phyloP scores from a whole-genome alignment of 495 filamentous ascomycete species.

The Ascodesmis nigricans region DNA sequence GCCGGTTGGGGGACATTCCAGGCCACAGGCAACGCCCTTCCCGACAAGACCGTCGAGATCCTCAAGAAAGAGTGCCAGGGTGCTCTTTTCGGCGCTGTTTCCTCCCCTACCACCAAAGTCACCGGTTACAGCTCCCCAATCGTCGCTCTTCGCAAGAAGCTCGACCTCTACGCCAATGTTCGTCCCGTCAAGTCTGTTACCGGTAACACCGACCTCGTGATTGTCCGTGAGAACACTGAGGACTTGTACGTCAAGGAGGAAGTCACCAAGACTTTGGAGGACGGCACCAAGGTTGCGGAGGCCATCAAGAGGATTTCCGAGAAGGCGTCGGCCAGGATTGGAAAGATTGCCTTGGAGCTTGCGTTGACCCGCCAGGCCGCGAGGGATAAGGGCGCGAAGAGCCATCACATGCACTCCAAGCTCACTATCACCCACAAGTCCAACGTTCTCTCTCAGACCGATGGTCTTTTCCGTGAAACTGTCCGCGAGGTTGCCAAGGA shows the following conservation, averaged over 20 bases:
- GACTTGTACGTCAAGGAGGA: constrained; percentile 99
- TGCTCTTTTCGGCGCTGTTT: constrained; percentile 84
- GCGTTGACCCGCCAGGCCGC: constrained; percentile 68
- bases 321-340: constrained; percentile 59
- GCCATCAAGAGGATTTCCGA: constrained; percentile 93
- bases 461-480: constrained; percentile 79
- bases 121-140: constrained; percentile 94
- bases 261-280: constrained; percentile 45
- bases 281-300: constrained; percentile 61
- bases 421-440: constrained; percentile 98
- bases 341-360: constrained; percentile 83
- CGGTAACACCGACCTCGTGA: constrained; percentile 72
- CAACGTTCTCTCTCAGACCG: constrained; percentile 90
- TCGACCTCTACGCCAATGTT: constrained; percentile 92
- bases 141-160: constrained; percentile 83
- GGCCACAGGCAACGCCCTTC: constrained; percentile 63
- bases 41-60: constrained; percentile 67
- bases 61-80: constrained; percentile 81
- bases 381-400: constrained; percentile 26
- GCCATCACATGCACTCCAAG: constrained; percentile 28
- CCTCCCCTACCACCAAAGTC: constrained; percentile 66
- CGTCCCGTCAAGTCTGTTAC: constrained; percentile 77
- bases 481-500: constrained; percentile 38
- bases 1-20: constrained; percentile 89
- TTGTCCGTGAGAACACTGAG: constrained; percentile 96